Base-by-base conservation (phyloP, 192 early-diverging fungal species). In the Coemansia umbellata region DNA sequence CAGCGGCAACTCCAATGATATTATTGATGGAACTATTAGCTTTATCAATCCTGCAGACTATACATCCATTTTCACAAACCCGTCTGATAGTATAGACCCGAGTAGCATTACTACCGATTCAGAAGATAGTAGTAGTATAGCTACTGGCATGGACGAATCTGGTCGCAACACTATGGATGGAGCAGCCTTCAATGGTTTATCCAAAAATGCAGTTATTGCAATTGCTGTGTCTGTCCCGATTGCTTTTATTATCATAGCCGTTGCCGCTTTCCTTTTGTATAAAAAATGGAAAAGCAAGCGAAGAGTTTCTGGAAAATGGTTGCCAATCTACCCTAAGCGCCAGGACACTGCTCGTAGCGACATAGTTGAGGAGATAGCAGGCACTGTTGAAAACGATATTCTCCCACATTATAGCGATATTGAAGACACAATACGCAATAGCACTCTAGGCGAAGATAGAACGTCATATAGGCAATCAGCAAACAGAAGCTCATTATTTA, bases 191-290 rank as follows among this genome's bases (percentile, higher is more conserved):
- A 50, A 2, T 18, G 56, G 56, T n/a, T 28, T 60, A 14, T 47
- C 53, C 27, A 55, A 32, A 30, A 27, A 32, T 9, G 53, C 65
- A 1, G 39, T 49, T 14, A 54, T 68, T 23, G 65, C 65, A 3
- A 42, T 68, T 26, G 40, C 32, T 2, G 65, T 68, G 32, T 30
- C 52, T 19, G 50, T 56, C 9, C 58, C 65, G 10, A 15, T 55
- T 6, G 40, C 47, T 3, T 37, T 55, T 8, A 60, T 68, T 2
- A 18, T 53, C 26, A 8, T 59, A 24, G 53, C 45, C 17, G 8
- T 42, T n/a, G 31, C 54, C 10, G 40, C 21, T 8, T 68, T 50
- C 18, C 11, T 68, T 5, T 30, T 55, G 31, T 56, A 50, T 31
- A 33, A 40, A 17, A 60, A 32, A 17, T 43, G 52, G 18, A 45